Evolutionary conservation across 495 filamentous ascomycete genomes (phyloP).

Genomic region (Aspergillus asperescens): DNA sequence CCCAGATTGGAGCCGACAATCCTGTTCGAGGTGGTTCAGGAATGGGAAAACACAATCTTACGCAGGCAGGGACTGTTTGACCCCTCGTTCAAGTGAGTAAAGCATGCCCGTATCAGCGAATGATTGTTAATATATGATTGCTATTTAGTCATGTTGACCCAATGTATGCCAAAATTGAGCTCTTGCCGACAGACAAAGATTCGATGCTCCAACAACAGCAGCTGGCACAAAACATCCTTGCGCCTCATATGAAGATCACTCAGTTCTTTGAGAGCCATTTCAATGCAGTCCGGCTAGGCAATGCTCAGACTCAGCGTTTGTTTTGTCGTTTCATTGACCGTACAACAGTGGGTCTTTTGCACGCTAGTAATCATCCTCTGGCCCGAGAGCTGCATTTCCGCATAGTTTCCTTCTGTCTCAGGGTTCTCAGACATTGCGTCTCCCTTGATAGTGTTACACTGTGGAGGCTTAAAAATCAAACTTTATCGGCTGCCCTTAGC

Average conservation of each 20-base stretch:
- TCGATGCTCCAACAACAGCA: slow-evolving; percentile 69
- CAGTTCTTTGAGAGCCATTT: slow-evolving; percentile 93
- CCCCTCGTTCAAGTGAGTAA: slow-evolving; percentile 54
- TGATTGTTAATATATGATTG: slow-evolving; percentile 12
- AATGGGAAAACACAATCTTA: slow-evolving; percentile 79
- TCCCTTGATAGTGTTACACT: slow-evolving; percentile 53
- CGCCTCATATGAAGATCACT: slow-evolving; percentile 78
- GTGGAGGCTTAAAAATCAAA: slow-evolving; percentile 80
- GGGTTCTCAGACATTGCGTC: slow-evolving; percentile 64
- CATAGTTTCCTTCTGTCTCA: slow-evolving; percentile 74
- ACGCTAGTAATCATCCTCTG: slow-evolving; percentile 73
- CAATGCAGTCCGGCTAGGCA: slow-evolving; percentile 79
- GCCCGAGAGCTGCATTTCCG: slow-evolving; percentile 88
- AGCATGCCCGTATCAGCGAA: neutral
- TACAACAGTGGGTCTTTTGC: slow-evolving; percentile 65
- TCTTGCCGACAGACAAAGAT: slow-evolving; percentile 81
- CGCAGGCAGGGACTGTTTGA: slow-evolving; percentile 77
- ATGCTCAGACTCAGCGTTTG: slow-evolving; percentile 67
- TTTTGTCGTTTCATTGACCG: slow-evolving; percentile 74
- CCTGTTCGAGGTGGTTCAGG: slow-evolving; percentile 71
- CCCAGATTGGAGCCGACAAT: slow-evolving; percentile 79
- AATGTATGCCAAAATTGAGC: slow-evolving; percentile 85
- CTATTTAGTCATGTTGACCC: slow-evolving; percentile 67
- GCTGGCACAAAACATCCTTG: slow-evolving; percentile 67
- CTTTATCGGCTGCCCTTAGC: slow-evolving; percentile 73